Evolutionary conservation across 2,329 filamentous ascomycete species (phyloP).

Genomic region (Penicillium thymicola): DNA sequence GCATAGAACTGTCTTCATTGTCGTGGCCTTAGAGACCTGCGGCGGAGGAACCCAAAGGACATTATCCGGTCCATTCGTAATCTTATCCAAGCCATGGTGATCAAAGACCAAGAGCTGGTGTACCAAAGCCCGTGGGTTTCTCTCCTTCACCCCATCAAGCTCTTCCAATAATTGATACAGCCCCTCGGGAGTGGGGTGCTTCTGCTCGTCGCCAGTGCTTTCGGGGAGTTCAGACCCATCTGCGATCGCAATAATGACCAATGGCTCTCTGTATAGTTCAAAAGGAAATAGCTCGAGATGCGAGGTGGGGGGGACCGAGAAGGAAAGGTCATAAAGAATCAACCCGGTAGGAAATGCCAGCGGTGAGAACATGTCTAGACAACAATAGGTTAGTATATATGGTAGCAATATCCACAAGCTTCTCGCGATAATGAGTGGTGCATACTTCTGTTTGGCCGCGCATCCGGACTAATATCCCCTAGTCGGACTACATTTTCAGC

Average conservation of each 20-base stretch:
- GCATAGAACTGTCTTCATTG: constrained; percentile 76
- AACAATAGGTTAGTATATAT: constrained; percentile 22
- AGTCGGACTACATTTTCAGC: constrained; percentile 77
- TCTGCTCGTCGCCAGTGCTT: constrained; percentile 20
- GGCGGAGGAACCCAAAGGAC: constrained; percentile 68
- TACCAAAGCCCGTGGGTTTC: constrained; percentile 71
- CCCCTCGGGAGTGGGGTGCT: constrained; percentile 37
- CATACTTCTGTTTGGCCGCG: constrained; percentile 80
- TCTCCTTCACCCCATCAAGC: constrained; percentile 66
- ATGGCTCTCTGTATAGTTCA: constrained; percentile 81
- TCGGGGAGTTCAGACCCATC: constrained; percentile 69
- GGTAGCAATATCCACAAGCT: neutral
- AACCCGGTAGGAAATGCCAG: constrained; percentile 80
- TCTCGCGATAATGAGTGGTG: constrained; percentile 2
- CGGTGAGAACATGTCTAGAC: constrained; percentile 85
- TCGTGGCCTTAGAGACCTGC: constrained; percentile 69
- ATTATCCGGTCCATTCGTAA: constrained; percentile 59
- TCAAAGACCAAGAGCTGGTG: constrained; percentile 81
- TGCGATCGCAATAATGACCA: constrained; percentile 78
- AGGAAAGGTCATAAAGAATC: constrained; percentile 84
- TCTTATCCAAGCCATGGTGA: constrained; percentile 54
- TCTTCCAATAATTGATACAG: constrained; percentile 54
- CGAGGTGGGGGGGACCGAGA: constrained; percentile 72
- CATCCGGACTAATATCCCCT: constrained; percentile 81
- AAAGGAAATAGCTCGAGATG: constrained; percentile 81